Percentiles rank a stretch among this genome's conserved stretches.
These are phyloP conservation scores for Blastobotrys indianensis DNA, from an alignment of 1,139 yeast genomes.

Conservation along the genomic window DNA sequence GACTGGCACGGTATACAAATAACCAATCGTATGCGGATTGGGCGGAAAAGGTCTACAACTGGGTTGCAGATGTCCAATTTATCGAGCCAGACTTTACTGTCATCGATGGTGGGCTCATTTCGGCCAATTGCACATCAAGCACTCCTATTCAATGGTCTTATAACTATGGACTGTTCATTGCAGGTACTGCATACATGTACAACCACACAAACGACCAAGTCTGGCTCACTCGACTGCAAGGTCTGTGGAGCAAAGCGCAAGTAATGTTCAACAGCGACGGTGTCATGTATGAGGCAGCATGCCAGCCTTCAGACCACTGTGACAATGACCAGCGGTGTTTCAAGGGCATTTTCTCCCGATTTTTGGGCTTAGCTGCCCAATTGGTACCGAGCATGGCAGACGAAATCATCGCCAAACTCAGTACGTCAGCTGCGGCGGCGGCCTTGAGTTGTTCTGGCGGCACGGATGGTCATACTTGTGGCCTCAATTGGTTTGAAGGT, in stretches of 20 bases:
- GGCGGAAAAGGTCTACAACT: conserved; percentile 73
- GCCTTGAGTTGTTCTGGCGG: conserved; percentile 85
- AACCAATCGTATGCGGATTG: conserved; percentile 67
- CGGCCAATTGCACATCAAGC: conserved; percentile 53
- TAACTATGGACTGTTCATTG: conserved; percentile 71
- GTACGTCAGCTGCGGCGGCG: conserved; percentile 68
- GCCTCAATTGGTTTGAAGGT: conserved; percentile 63
- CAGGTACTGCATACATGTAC: conserved; percentile 80
- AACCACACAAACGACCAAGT: conserved; percentile 60
- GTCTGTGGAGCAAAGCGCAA: conserved; percentile 42
- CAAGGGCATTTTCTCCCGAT: conserved; percentile 74
- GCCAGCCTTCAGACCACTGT: conserved; percentile 59
- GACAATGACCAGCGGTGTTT: conserved; percentile 87
- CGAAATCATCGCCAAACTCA: conserved; percentile 47
- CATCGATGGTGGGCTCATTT: conserved; percentile 71
- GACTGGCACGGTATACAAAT: conserved; percentile 70
- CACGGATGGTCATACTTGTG: conserved; percentile 83
- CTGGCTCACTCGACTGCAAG: conserved; percentile 54
- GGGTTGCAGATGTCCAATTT: conserved; percentile 62
- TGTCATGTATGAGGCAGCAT: conserved; percentile 75
- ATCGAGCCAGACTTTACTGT: conserved; percentile 34
- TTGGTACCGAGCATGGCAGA: conserved; percentile 60
- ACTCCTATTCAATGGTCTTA: conserved; percentile 75
- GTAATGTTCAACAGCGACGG: conserved; percentile 52
- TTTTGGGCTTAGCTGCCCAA: conserved; percentile 67